Percentiles rank a stretch among this genome's conserved stretches.
Evolutionary conservation across 192 early-diverging fungal genomes (phyloP).

Genomic region (Gonapodya prolifera): DNA sequence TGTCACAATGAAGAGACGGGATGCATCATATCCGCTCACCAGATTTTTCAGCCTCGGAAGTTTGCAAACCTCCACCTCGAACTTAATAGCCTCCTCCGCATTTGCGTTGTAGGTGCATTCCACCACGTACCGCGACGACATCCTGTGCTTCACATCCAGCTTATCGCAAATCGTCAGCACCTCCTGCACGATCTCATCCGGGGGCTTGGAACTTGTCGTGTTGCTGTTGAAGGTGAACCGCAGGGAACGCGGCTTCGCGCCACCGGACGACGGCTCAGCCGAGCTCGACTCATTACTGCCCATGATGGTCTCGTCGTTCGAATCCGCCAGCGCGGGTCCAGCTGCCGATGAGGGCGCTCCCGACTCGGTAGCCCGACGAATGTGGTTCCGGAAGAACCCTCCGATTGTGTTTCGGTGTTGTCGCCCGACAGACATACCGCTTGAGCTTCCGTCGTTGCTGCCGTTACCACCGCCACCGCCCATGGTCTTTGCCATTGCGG

Average conservation of each 20-base stretch:
- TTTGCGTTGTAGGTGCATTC: conserved; percentile 25
- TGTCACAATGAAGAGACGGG: not conserved
- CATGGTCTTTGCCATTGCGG: no score
- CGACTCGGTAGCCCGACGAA: no score
- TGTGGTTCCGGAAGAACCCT: conserved; percentile 28
- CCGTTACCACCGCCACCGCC: not conserved
- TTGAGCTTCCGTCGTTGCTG: not conserved
- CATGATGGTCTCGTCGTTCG: no score
- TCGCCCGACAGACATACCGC: conserved; percentile 15
- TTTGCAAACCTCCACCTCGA: conserved; percentile 9
- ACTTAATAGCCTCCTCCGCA: not conserved
- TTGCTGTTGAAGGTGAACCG: conserved; percentile 52
- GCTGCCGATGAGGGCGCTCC: not conserved
- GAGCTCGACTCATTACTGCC: not conserved
- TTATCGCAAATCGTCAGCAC: conserved; percentile 25
- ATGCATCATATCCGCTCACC: not conserved
- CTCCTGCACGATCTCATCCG: conserved; percentile 39
- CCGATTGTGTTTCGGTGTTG: conserved; percentile 46
- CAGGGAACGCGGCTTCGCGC: conserved; percentile 41
- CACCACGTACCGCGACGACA: conserved; percentile 26
- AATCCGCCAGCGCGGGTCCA: not conserved
- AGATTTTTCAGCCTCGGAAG: conserved; percentile 7
- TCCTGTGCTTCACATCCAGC: conserved; percentile 23
- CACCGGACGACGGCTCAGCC: conserved; percentile 11
- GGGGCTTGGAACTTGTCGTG: conserved; percentile 42